Conservation (phyloP, 129 eudicot species). For the Saussurea involucrata region DNA sequence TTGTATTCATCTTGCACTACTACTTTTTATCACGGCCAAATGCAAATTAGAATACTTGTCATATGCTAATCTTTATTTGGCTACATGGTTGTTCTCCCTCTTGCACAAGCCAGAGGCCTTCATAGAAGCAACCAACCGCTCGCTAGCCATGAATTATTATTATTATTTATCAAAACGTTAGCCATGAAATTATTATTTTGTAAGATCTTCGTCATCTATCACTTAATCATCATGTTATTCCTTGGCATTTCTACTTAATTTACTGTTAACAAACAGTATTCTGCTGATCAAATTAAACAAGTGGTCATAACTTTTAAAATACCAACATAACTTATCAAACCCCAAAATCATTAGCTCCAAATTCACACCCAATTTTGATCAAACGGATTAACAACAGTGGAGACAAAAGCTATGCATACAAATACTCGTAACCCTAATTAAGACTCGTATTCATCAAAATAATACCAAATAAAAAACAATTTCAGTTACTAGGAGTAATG, state of each 20-base stretch:
- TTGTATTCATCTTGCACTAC: background rate
- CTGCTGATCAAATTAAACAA: background rate
- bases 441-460: background rate
- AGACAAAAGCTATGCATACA: background rate
- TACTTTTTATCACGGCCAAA: background rate
- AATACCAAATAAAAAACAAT: background rate
- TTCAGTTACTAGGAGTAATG: background rate
- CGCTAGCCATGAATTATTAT: too few relatives aligned
- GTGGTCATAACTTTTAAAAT: background rate
- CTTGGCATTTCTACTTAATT: too few relatives aligned
- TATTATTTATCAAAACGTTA: too few relatives aligned
- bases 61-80: background rate
- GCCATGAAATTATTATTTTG: too few relatives aligned
- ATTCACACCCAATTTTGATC: background rate
- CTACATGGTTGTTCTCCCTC: background rate
- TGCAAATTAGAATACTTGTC: background rate
- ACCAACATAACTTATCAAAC: background rate
- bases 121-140: too few relatives aligned
- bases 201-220: too few relatives aligned
- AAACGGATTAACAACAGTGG: background rate
- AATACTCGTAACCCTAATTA: background rate
- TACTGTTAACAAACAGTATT: too few relatives aligned
- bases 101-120: background rate
- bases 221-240: too few relatives aligned
- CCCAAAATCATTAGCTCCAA: background rate